A percentile compares a stretch with the other conserved stretches of the same genome.
Conservation (phyloP, 108 stramenopile species). For the Cyclotella sp. region DNA sequence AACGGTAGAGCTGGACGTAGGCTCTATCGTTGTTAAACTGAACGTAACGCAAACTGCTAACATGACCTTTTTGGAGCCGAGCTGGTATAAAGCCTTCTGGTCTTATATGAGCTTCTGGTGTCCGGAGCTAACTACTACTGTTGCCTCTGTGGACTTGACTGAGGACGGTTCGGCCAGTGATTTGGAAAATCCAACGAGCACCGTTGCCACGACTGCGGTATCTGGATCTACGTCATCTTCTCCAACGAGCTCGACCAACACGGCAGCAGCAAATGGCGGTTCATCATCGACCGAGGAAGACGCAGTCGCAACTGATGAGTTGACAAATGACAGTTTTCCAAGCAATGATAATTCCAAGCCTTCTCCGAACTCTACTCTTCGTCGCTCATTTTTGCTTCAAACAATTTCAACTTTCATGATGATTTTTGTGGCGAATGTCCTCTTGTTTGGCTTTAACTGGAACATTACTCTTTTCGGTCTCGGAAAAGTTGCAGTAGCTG, state of each 20-base stretch:
- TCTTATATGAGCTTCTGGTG: conserved; percentile 30
- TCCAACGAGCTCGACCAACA: neutral
- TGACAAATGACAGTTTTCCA: neutral
- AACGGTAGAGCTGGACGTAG: neutral
- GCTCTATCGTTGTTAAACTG: neutral
- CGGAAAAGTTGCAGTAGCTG: neutral
- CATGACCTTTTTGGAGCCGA: conserved; percentile 22
- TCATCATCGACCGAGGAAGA: neutral
- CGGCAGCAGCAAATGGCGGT: neutral
- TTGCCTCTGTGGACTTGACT: neutral
- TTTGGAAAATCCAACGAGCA: neutral
- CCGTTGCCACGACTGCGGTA: neutral
- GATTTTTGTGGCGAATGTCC: neutral
- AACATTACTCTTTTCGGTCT: neutral
- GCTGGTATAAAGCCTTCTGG: conserved; percentile 28
- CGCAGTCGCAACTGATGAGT: neutral
- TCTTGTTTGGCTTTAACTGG: neutral
- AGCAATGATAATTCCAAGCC: neutral
- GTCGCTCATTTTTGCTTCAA: neutral
- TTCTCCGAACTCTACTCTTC: neutral
- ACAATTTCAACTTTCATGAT: neutral
- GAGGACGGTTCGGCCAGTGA: neutral
- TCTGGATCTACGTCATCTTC: neutral
- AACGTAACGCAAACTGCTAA: conserved; percentile 10
- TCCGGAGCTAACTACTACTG: neutral